Percentiles rank a stretch among this genome's conserved stretches.
These are phyloP conservation scores for Spiraea crenata DNA, from an alignment of 331 rosid species.

Conservation along the genomic window DNA sequence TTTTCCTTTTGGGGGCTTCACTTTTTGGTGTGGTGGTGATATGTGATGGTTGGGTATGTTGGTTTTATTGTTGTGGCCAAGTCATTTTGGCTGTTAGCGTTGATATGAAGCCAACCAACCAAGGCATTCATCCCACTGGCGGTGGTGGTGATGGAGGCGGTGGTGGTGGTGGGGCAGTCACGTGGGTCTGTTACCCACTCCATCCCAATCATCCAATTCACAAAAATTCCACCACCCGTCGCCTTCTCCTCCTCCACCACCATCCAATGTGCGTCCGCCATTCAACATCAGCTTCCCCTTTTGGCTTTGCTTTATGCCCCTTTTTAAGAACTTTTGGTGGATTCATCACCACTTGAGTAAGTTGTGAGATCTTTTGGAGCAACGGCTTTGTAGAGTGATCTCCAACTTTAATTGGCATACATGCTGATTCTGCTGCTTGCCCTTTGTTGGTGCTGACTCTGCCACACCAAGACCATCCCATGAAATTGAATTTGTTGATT, in stretches of 20 bases:
- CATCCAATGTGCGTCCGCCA: constrained; percentile 30
- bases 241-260: constrained; percentile 18
- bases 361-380: constrained; percentile 11
- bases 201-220: constrained; percentile 23
- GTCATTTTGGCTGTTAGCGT: constrained; percentile 80
- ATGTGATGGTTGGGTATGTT: constrained; percentile 34
- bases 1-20: background rate
- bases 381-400: background rate
- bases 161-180: constrained; percentile 63
- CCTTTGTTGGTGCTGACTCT: background rate
- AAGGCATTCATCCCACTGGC: constrained; percentile 45
- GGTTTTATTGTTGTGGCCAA: constrained; percentile 39
- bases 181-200: constrained; percentile 80
- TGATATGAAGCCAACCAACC: constrained; percentile 83
- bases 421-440: constrained; percentile 12
- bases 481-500: background rate
- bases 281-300: constrained; percentile 18
- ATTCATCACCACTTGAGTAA: constrained; percentile 35
- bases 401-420: background rate
- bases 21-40: constrained; percentile 17
- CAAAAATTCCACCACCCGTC: constrained; percentile 9
- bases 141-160: constrained; percentile 25
- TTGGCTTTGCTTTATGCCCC: constrained; percentile 26
- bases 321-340: constrained; percentile 24
- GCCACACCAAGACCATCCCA: constrained; percentile 1